A percentile compares a stretch with the other conserved stretches of the same genome.
These are phyloP conservation scores for Lepiota subincarnata DNA, from an alignment of 768 basidiomycete genomes.

Conservation along the genomic window DNA sequence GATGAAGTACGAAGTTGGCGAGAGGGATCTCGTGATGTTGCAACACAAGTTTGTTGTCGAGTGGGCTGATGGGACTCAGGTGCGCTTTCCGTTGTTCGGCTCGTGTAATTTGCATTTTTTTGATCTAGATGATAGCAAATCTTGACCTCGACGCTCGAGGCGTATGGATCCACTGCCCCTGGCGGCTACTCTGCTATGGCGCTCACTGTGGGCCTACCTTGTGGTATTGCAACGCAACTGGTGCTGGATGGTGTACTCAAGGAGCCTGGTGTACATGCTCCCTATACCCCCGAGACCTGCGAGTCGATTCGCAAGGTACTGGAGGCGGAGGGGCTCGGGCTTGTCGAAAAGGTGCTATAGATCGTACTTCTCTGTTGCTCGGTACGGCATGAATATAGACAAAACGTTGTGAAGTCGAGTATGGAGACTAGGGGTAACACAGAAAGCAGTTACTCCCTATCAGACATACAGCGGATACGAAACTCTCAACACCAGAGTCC, in stretches of 20 bases:
- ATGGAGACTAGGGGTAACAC: too few species aligned
- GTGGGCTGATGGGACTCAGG: conserved; percentile 76
- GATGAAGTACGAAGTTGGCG: conserved; percentile 88
- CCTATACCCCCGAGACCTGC: conserved; percentile 84
- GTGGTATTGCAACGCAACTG: conserved; percentile 90
- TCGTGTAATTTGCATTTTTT: conserved; percentile 6
- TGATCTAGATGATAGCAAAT: conserved; percentile 49
- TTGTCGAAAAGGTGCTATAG: conserved; percentile 67
- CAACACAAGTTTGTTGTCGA: conserved; percentile 97
- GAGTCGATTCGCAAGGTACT: conserved; percentile 63
- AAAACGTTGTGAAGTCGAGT: too few species aligned
- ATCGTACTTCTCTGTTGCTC: neutral
- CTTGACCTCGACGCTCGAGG: conserved; percentile 87
- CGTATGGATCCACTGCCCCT: conserved; percentile 65
- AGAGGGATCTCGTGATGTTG: conserved; percentile 95
- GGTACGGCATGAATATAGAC: too few species aligned
- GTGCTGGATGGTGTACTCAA: conserved; percentile 83
- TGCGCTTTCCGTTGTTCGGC: conserved; percentile 19
- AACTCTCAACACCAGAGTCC: too few species aligned
- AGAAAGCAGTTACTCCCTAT: too few species aligned
- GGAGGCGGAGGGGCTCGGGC: conserved; percentile 72
- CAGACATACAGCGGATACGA: too few species aligned
- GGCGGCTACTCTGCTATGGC: conserved; percentile 89
- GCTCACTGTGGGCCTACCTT: conserved; percentile 84
- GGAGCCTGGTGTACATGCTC: conserved; percentile 76